phyloP scores from a whole-genome alignment of 2,329 filamentous ascomycete species.

The Penicillium oxalicum region DNA sequence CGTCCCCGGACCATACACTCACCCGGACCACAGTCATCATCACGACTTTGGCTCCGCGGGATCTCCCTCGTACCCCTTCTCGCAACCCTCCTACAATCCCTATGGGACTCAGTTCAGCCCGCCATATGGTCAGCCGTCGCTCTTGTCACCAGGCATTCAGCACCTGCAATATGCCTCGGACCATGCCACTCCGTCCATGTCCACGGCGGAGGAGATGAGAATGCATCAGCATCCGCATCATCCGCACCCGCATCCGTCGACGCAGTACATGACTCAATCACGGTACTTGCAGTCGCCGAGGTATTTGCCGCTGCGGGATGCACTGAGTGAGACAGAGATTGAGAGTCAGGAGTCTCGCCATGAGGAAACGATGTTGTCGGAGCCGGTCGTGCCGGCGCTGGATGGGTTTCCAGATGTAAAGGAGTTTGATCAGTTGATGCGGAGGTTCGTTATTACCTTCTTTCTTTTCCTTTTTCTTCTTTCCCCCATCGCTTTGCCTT shows the following conservation, averaged over 20 bases:
- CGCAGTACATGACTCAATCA: conserved; percentile 29
- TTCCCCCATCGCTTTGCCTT: background rate
- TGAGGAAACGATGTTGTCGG: conserved; percentile 39
- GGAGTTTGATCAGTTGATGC: conserved; percentile 44
- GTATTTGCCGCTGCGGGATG: conserved; percentile 33
- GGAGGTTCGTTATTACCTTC: conserved; percentile 28
- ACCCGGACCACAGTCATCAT: conserved; percentile 19
- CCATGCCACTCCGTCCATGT: conserved; percentile 28
- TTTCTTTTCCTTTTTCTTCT: no score
- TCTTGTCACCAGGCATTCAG: conserved; percentile 27
- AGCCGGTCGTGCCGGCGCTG: conserved; percentile 39
- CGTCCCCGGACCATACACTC: conserved; percentile 28
- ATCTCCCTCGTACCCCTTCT: conserved; percentile 27
- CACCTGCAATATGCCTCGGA: conserved; percentile 29
- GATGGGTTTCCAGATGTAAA: conserved; percentile 43
- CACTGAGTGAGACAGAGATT: conserved; percentile 33
- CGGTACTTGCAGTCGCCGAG: conserved; percentile 29
- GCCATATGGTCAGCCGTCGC: conserved; percentile 30
- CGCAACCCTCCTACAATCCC: conserved; percentile 31
- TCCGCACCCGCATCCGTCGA: conserved; percentile 18
- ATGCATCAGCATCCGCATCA: conserved; percentile 13
- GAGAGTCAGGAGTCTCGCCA: conserved; percentile 43
- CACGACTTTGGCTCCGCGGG: conserved; percentile 29
- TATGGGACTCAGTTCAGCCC: conserved; percentile 35
- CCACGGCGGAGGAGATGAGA: conserved; percentile 29